Evolutionary conservation across 2,329 filamentous ascomycete species (phyloP), one percentile per base, ranked within the genome.

Genomic region (Gnomoniopsis sp.): DNA sequence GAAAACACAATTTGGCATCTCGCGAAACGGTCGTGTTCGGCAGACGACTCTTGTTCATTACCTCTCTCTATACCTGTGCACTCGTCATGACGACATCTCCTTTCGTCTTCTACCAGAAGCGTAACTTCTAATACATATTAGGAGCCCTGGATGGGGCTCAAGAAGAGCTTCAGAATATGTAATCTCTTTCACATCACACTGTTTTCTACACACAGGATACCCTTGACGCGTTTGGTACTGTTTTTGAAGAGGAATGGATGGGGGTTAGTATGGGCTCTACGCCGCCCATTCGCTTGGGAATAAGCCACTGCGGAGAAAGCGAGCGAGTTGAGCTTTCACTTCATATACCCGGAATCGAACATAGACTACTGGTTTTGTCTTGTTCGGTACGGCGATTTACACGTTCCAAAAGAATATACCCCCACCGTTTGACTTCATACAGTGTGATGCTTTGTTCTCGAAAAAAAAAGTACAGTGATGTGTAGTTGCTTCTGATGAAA

Each of bases 141-240:
- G 6, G 46, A 19, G 17, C 34, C 17, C 33, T 49, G 17, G 21
- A 17, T 54, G 52, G 14, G 43, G 47, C 22, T 44, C 48, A 19
- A 17, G 44, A 36, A 36, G 10, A 30, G 34, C 53, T 50, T 23
- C 47, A 21, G 14, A 7, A 41, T 58, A 50, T 43, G 33, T 52
- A 30, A 14, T 41, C 46, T 56, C 57, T 33, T 22, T 50, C 34
- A 56, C 34, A 54, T 55, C 52, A 59, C 44, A 26, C 49, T 36
- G 36, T 57, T 51, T 53, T 41, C 51, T 36, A 53, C 36, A 38
- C 36, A 51, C 46, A 62, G 57, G 60, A 62, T 62, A 62, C 60
- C 60, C 60, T 62, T 62, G 60, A 59, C 57, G 60, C 57, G 49
- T 62, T 53, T 54, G 51, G 53, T 59, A 59, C 59, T 50, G 43